A percentile compares a stretch with the other conserved stretches of the same genome.
Conservation (phyloP, 2,329 filamentous ascomycete genomes). For the Hymenoscyphus fraxineus region DNA sequence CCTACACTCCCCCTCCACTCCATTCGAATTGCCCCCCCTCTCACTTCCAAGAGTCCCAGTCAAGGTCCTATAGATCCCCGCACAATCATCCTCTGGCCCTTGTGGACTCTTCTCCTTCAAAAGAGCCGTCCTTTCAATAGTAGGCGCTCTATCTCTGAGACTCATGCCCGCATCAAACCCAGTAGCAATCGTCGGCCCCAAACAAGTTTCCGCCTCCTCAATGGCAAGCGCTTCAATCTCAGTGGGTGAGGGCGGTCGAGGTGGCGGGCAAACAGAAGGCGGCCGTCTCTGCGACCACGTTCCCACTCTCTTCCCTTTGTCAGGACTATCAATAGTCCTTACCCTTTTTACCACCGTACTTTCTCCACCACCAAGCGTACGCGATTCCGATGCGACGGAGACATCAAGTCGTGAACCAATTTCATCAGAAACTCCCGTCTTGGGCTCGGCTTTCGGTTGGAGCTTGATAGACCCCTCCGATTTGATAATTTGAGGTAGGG, state of each 20-base stretch:
- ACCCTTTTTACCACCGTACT: slow-evolving; percentile 17
- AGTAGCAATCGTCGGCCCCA: neutral
- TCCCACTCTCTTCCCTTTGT: slow-evolving; percentile 18
- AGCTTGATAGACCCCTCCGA: slow-evolving; percentile 3
- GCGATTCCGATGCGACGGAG: slow-evolving; percentile 9
- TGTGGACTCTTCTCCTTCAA: slow-evolving; percentile 15
- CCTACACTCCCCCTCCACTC: neutral
- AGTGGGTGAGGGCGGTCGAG: slow-evolving; percentile 10
- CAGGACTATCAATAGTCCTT: slow-evolving; percentile 21
- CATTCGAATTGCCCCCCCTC: neutral
- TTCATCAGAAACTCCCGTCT: neutral
- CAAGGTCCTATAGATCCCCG: slow-evolving; percentile 18
- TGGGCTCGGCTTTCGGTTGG: slow-evolving; percentile 8
- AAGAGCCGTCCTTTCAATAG: slow-evolving; percentile 11
- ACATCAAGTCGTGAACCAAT: neutral
- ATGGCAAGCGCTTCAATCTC: neutral
- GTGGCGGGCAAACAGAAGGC: slow-evolving; percentile 22
- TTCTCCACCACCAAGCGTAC: slow-evolving; percentile 8
- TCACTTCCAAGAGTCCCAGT: slow-evolving; percentile 10
- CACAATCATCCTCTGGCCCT: slow-evolving; percentile 11
- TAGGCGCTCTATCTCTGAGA: slow-evolving; percentile 1
- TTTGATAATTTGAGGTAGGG: neutral
- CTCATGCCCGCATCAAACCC: neutral
- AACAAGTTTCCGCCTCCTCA: neutral
- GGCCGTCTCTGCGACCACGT: slow-evolving; percentile 16